Percentiles rank a stretch among this genome's conserved stretches.
phyloP scores from a whole-genome alignment of 208 protist species.

The Vickermania spadyakhi region DNA sequence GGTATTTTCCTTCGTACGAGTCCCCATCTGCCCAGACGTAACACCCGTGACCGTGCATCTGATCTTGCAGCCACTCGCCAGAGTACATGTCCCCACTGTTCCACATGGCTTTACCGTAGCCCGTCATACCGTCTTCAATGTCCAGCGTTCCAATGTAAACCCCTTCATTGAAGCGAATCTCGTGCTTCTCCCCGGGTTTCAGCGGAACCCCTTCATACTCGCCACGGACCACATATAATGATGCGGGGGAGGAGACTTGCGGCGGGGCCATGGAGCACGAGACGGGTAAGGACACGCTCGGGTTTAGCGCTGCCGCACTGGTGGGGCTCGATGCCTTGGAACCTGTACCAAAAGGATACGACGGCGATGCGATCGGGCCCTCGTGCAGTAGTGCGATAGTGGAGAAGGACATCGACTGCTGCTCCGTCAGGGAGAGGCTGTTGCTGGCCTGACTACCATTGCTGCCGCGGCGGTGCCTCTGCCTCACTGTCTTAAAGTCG shows the following conservation, averaged over 20 bases:
- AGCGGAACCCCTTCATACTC: constrained; percentile 36
- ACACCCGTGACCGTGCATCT: constrained; percentile 58
- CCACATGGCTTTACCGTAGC: constrained; percentile 70
- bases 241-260: not conserved
- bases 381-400: too few relatives aligned
- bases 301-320: too few relatives aligned
- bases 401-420: too few relatives aligned
- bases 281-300: too few relatives aligned
- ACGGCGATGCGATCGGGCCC: too few relatives aligned
- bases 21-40: constrained; percentile 80
- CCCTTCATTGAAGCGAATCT: constrained; percentile 64
- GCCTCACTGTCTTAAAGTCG: too few relatives aligned
- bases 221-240: not conserved
- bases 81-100: constrained; percentile 73
- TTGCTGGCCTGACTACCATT: too few relatives aligned
- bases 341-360: too few relatives aligned
- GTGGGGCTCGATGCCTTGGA: too few relatives aligned
- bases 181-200: constrained; percentile 23
- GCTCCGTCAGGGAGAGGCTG: too few relatives aligned
- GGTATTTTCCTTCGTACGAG: constrained; percentile 61
- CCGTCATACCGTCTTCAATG: constrained; percentile 51
- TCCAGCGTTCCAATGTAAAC: constrained; percentile 71
- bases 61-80: constrained; percentile 66
- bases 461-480: too few relatives aligned
- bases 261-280: too few relatives aligned